These are phyloP conservation scores for Aureobasidium subglaciale DNA, from an alignment of 2,329 filamentous ascomycete species.

Conservation along the genomic window DNA sequence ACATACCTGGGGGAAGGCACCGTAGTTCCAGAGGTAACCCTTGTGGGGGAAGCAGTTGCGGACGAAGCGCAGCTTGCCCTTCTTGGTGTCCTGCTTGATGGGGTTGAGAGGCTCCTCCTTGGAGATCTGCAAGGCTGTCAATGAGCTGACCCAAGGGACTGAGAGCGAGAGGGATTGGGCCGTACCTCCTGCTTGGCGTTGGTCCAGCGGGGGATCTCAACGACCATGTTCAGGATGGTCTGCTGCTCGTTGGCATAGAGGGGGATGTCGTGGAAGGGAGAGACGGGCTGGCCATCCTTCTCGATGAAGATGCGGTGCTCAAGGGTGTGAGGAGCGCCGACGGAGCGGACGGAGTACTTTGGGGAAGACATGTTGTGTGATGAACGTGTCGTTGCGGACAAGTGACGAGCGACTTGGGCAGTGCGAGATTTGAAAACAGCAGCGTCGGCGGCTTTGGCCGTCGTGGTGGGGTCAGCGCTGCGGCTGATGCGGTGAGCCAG, in stretches of 20 bases:
- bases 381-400: conserved; percentile 23
- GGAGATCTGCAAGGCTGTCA: conserved; percentile 63
- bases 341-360: conserved; percentile 73
- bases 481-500: conserved; percentile 21
- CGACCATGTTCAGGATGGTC: conserved; percentile 97
- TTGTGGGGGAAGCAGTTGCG: conserved; percentile 99
- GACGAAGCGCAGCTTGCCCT: conserved; percentile 98
- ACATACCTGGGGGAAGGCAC: conserved; percentile 91
- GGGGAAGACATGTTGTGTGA: conserved; percentile 50
- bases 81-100: conserved; percentile 99
- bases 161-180: conserved; percentile 18
- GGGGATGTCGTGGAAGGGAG: conserved; percentile 96
- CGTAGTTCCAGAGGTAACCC: conserved; percentile 99
- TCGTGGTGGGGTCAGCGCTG: conserved; percentile 22
- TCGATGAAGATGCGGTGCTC: conserved; percentile 98
- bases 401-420: conserved; percentile 33
- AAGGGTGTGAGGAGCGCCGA: conserved; percentile 83
- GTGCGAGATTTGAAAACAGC: conserved; percentile 36
- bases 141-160: background rate
- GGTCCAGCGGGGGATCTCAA: conserved; percentile 99
- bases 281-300: conserved; percentile 90
- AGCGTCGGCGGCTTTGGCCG: conserved; percentile 21
- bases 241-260: conserved; percentile 95
- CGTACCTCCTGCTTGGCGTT: conserved; percentile 98
- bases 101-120: conserved; percentile 98